A percentile compares a stretch with the other conserved stretches of the same genome.
Conservation (phyloP, 805 yeast species). For the Myxozyma kluyveri region DNA sequence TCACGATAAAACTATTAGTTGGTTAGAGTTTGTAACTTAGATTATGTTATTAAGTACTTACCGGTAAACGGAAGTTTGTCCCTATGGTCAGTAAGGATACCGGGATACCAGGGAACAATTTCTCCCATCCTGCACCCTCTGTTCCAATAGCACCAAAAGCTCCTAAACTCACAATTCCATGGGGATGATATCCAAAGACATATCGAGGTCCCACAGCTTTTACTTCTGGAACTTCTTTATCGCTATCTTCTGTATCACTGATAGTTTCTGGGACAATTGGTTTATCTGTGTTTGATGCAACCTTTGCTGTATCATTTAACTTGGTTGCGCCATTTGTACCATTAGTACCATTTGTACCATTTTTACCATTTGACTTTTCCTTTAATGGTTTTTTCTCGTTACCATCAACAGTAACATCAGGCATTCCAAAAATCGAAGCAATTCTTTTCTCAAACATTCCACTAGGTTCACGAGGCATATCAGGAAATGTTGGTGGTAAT, state of each 20-base stretch:
- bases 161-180: conserved; percentile 92
- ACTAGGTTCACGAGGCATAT: conserved; percentile 17
- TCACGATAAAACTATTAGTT: conserved; percentile 63
- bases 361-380: background rate
- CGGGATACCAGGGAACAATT: conserved; percentile 78
- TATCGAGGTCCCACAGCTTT: conserved; percentile 45
- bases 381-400: background rate
- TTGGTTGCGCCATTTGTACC: background rate
- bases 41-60: conserved; percentile 12
- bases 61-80: conserved; percentile 77
- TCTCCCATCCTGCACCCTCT: conserved; percentile 69
- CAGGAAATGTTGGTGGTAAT: conserved; percentile 65
- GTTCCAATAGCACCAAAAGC: conserved; percentile 81
- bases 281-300: background rate
- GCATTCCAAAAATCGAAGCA: conserved; percentile 16
- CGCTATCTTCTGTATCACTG: background rate
- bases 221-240: background rate
- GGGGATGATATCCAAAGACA: conserved; percentile 93
- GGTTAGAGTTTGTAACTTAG: background rate
- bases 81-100: conserved; percentile 74
- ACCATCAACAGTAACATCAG: conserved; percentile 6
- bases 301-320: background rate
- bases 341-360: background rate
- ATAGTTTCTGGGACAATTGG: background rate
- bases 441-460: conserved; percentile 18